Conservation (phyloP, 2,329 filamentous ascomycete species). For the Akanthomyces uredinophilus region DNA sequence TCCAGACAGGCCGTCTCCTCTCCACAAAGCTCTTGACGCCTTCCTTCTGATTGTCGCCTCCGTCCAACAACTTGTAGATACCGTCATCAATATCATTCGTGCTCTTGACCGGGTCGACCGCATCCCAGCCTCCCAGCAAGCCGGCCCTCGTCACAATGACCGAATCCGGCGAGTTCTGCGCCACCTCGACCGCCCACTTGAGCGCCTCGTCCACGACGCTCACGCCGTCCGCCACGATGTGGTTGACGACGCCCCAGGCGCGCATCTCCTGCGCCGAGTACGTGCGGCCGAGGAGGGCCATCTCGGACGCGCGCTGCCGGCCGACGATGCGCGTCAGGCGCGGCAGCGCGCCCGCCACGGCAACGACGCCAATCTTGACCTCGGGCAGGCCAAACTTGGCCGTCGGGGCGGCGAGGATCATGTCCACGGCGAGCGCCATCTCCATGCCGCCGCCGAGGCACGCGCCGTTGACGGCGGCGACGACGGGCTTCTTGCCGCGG, state of each 20-base stretch:
- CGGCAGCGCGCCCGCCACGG: constrained; percentile 65
- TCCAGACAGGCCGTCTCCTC: constrained; percentile 66
- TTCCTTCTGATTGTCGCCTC: constrained; percentile 68
- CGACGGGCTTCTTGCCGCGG: constrained; percentile 65
- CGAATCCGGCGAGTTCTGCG: constrained; percentile 66
- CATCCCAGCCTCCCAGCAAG: constrained; percentile 68
- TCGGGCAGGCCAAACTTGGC: constrained; percentile 68
- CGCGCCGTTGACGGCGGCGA: constrained; percentile 71
- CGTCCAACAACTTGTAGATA: constrained; percentile 55
- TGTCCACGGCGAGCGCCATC: constrained; percentile 68
- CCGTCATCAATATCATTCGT: constrained; percentile 53
- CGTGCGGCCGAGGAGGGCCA: constrained; percentile 59
- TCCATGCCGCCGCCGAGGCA: constrained; percentile 74
- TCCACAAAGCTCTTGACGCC: constrained; percentile 72
- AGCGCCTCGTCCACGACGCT: constrained; percentile 55
- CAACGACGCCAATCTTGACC: constrained; percentile 64
- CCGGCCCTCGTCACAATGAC: constrained; percentile 71
- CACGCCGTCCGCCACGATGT: constrained; percentile 43
- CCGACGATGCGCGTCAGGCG: constrained; percentile 63
- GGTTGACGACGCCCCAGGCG: constrained; percentile 67
- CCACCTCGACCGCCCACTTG: constrained; percentile 55
- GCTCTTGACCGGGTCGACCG: constrained; percentile 57
- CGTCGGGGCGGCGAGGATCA: constrained; percentile 55
- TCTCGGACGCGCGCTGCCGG: constrained; percentile 63
- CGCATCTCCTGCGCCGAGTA: constrained; percentile 56